Evolutionary conservation across 306 rosid genomes (phyloP).

Genomic region (Adenanthera pavonina): DNA sequence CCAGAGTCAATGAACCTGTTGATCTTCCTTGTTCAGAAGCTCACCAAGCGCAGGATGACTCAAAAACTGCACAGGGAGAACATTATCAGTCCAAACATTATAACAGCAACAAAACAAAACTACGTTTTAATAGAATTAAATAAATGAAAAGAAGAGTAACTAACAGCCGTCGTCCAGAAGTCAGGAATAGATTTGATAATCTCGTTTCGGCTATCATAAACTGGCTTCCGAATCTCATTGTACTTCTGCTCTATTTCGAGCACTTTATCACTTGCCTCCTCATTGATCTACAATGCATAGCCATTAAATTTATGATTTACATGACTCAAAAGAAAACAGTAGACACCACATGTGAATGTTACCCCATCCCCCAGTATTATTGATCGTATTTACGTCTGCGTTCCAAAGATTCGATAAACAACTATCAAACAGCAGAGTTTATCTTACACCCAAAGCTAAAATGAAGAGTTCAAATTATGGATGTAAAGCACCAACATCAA

Average conservation of each 20-base stretch:
- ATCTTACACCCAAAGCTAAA: background rate
- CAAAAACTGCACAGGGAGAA: conserved; percentile 55
- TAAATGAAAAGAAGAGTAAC: conserved; percentile 16
- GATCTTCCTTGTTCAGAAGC: conserved; percentile 82
- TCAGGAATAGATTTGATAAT: conserved; percentile 83
- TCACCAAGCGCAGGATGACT: conserved; percentile 76
- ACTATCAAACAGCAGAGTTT: background rate
- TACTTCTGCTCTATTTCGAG: conserved; percentile 91
- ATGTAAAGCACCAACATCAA: background rate
- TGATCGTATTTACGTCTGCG: background rate
- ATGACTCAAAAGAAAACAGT: background rate
- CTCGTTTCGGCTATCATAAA: conserved; percentile 79
- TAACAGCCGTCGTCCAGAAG: conserved; percentile 92
- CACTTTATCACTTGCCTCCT: conserved; percentile 90
- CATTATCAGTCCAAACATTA: background rate
- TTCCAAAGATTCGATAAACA: background rate
- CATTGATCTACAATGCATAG: conserved; percentile 66
- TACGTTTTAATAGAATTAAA: background rate
- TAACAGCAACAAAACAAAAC: background rate
- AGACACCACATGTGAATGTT: background rate
- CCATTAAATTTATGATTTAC: background rate
- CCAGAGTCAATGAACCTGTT: conserved; percentile 55
- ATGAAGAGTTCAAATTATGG: background rate
- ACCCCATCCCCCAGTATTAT: background rate
- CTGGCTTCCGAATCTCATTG: conserved; percentile 81